A percentile compares a stretch with the other conserved stretches of the same genome.
These are phyloP conservation scores for Ogataea pini DNA, from an alignment of 805 yeast genomes.

Conservation along the genomic window DNA sequence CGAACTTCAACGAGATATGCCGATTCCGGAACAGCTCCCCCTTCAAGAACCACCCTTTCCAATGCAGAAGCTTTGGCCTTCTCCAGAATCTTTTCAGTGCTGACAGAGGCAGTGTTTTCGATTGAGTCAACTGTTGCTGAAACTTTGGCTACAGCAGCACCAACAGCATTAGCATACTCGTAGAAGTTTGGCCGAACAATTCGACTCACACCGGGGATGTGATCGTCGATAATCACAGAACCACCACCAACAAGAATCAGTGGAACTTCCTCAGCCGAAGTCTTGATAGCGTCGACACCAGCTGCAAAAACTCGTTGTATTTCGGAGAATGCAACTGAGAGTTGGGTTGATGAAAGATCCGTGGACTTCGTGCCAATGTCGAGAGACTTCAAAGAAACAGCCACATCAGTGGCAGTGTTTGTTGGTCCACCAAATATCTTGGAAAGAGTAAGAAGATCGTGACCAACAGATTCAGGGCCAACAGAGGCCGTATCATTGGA, in stretches of 20 bases:
- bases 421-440: conserved; percentile 43
- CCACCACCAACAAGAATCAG: conserved; percentile 53
- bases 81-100: conserved; percentile 20
- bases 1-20: conserved; percentile 27
- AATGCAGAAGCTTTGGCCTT: conserved; percentile 20
- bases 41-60: conserved; percentile 22
- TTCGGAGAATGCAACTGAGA: background rate
- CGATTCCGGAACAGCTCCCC: conserved; percentile 32
- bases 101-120: conserved; percentile 12
- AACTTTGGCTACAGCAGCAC: conserved; percentile 49
- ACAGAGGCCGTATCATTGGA: conserved; percentile 27
- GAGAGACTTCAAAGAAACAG: conserved; percentile 32
- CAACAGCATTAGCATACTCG: conserved; percentile 50
- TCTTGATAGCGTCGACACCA: conserved; percentile 11
- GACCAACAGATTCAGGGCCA: conserved; percentile 51
- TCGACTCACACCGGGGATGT: conserved; percentile 40
- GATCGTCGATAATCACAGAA: conserved; percentile 42
- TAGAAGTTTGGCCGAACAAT: conserved; percentile 42
- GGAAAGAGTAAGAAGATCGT: conserved; percentile 37
- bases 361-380: conserved; percentile 29
- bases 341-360: background rate
- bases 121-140: conserved; percentile 31
- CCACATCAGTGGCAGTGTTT: conserved; percentile 44
- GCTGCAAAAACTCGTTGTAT: conserved; percentile 7
- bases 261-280: conserved; percentile 30